Conservation (phyloP, 1,284 basidiomycete genomes). For the Melampsora americana region DNA sequence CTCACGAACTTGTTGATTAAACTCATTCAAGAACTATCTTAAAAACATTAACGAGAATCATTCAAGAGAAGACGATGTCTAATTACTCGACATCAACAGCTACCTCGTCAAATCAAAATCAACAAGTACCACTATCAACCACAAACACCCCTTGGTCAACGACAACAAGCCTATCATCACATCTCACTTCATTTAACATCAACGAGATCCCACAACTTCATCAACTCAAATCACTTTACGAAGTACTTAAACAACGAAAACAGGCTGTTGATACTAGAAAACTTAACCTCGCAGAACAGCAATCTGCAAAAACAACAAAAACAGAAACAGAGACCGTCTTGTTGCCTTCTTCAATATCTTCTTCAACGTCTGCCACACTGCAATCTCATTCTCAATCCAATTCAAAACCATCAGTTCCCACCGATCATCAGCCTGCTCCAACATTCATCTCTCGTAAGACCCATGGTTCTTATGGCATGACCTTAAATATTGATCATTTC, state of each 20-base stretch:
- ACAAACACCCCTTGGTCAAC: background rate
- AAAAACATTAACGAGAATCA: no score
- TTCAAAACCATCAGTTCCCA: no score
- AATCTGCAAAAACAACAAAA: background rate
- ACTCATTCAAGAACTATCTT: no score
- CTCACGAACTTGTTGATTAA: no score
- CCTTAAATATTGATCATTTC: background rate
- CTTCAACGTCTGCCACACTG: background rate
- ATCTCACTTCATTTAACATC: conserved; percentile 9
- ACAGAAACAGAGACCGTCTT: background rate
- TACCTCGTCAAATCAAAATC: no score
- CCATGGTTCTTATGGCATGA: background rate
- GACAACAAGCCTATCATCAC: background rate
- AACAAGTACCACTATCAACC: no score
- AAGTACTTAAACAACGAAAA: background rate
- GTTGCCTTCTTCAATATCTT: background rate
- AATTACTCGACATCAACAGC: no score
- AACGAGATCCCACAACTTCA: conserved; percentile 10
- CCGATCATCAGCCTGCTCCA: background rate
- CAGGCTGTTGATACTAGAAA: background rate
- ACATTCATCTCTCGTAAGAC: background rate
- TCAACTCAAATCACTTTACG: background rate
- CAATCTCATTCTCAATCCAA: background rate
- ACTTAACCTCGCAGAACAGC: background rate
- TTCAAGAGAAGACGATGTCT: no score